These are phyloP conservation scores for Microsporum audouinii DNA, from an alignment of 2,329 filamentous ascomycete species.

Conservation along the genomic window DNA sequence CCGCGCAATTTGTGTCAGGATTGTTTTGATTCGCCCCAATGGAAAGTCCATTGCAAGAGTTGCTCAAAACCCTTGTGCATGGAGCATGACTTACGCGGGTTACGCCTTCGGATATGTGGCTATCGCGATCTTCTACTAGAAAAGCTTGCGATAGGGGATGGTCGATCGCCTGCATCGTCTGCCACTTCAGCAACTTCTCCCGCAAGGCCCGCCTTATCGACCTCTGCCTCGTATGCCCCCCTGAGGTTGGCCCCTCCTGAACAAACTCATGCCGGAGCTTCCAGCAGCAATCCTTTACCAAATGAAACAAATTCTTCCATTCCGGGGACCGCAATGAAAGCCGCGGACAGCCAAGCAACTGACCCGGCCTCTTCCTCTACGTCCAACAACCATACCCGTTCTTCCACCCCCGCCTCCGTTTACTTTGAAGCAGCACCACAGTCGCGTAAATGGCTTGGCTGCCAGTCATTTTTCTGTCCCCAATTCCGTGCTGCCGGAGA, in stretches of 20 bases:
- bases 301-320: background rate
- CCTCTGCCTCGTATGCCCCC: background rate
- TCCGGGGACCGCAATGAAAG: background rate
- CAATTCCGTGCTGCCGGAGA: slow-evolving; percentile 34
- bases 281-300: background rate
- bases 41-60: slow-evolving; percentile 48
- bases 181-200: slow-evolving; percentile 19
- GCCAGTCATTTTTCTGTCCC: slow-evolving; percentile 39
- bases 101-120: slow-evolving; percentile 47
- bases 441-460: slow-evolving; percentile 35
- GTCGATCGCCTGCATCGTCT: background rate
- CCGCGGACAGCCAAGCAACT: slow-evolving; percentile 20
- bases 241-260: slow-evolving; percentile 1
- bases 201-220: background rate
- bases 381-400: slow-evolving; percentile 29
- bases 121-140: slow-evolving; percentile 45
- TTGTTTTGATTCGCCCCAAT: slow-evolving; percentile 47
- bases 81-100: slow-evolving; percentile 47
- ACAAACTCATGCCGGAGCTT: background rate
- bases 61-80: slow-evolving; percentile 49
- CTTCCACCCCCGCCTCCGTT: slow-evolving; percentile 30
- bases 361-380: slow-evolving; percentile 30
- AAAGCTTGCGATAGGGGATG: slow-evolving; percentile 31
- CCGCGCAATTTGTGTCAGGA: slow-evolving; percentile 48
- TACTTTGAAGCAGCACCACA: slow-evolving; percentile 29